These are phyloP conservation scores for Pleurotus ostreatus DNA, from an alignment of 768 basidiomycete genomes.

Conservation along the genomic window DNA sequence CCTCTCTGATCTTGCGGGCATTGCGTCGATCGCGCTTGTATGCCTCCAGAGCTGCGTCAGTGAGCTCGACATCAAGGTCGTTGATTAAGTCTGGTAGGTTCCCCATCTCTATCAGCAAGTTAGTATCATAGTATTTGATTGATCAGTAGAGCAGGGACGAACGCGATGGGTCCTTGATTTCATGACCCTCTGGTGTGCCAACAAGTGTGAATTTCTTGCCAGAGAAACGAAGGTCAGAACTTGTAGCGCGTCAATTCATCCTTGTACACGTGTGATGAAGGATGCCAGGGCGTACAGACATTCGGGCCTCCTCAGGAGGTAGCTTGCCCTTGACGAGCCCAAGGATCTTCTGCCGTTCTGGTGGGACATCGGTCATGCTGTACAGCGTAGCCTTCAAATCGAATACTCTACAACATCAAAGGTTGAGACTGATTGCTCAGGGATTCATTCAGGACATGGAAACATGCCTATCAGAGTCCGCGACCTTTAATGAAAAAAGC, in stretches of 20 bases:
- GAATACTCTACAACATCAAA: constrained; percentile 51
- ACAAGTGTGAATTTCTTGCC: constrained; percentile 82
- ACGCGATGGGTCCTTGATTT: constrained; percentile 76
- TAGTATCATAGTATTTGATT: constrained; percentile 2
- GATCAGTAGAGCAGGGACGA: constrained; percentile 19
- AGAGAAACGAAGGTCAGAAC: constrained; percentile 55
- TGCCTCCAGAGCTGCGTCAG: constrained; percentile 49
- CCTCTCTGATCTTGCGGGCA: constrained; percentile 74
- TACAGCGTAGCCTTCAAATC: constrained; percentile 73
- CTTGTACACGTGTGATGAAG: neutral
- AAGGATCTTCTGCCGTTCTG: constrained; percentile 83
- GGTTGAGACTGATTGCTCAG: too few relatives aligned
- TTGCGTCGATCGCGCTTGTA: constrained; percentile 80
- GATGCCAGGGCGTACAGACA: constrained; percentile 35
- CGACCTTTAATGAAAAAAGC: constrained; percentile 58
- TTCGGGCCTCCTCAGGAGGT: constrained; percentile 67
- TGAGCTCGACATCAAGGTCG: constrained; percentile 80
- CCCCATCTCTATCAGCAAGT: constrained; percentile 45
- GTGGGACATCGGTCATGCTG: constrained; percentile 71
- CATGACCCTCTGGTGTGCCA: constrained; percentile 82
- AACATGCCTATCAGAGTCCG: constrained; percentile 70
- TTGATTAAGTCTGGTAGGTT: constrained; percentile 69
- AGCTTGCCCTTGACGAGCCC: constrained; percentile 82
- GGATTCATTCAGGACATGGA: too few relatives aligned
- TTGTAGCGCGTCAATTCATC: constrained; percentile 19